phyloP scores from a whole-genome alignment of 2,329 filamentous ascomycete species.

The Cyclaneusma minus region DNA sequence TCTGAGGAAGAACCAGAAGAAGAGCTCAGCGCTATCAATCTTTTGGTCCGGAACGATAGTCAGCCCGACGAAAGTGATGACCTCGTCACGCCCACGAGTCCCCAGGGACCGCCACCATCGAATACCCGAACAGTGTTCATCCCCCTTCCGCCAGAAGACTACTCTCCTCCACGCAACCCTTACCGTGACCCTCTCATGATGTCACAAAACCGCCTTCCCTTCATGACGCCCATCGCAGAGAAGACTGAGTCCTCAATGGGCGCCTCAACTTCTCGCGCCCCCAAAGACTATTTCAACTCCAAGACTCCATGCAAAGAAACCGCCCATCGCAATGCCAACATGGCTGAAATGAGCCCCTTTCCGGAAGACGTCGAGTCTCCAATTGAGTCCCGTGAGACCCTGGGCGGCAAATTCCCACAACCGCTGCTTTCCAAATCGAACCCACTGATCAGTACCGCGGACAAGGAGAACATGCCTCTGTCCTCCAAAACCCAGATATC shows the following conservation, averaged over 20 bases:
- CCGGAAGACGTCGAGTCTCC: not conserved
- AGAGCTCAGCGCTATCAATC: conserved; percentile 12
- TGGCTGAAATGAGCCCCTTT: conserved; percentile 4
- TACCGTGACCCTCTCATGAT: conserved; percentile 67
- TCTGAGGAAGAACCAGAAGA: conserved; percentile 18
- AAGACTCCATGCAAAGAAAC: conserved; percentile 61
- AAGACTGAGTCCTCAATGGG: conserved; percentile 81
- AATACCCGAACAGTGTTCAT: conserved; percentile 54
- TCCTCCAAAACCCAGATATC: conserved; percentile 28
- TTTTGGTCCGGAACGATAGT: too few relatives aligned
- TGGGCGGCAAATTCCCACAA: conserved; percentile 8
- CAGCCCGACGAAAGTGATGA: conserved; percentile 22
- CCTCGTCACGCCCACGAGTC: conserved; percentile 28
- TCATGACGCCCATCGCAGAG: conserved; percentile 98
- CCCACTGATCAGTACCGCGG: too few relatives aligned
- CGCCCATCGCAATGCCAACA: too few relatives aligned
- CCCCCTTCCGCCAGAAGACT: conserved; percentile 73
- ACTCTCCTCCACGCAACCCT: conserved; percentile 61
- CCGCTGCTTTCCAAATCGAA: too few relatives aligned
- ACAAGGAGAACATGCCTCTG: too few relatives aligned
- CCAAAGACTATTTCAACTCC: conserved; percentile 42
- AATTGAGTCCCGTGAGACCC: too few relatives aligned
- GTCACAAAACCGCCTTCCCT: conserved; percentile 83
- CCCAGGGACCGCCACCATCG: conserved; percentile 20
- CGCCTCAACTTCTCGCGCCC: conserved; percentile 38